A percentile compares a stretch with the other conserved stretches of the same genome.
Conservation (phyloP, 1,284 basidiomycete species). For the Melampsora larici-populina region DNA sequence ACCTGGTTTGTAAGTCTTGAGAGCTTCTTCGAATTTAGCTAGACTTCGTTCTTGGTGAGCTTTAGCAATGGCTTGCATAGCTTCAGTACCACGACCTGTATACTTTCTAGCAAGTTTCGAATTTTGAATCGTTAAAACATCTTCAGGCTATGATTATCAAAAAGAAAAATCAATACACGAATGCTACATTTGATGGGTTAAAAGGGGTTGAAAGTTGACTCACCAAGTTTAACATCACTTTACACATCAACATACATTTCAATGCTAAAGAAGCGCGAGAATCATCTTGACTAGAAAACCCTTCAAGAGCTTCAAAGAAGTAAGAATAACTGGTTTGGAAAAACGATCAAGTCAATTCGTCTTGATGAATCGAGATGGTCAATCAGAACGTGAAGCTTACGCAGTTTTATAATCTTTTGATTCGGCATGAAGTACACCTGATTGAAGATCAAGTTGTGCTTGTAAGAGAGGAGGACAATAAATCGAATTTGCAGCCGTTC, state of each 20-base stretch:
- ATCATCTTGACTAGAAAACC: constrained; percentile 64
- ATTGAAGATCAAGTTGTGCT: constrained; percentile 86
- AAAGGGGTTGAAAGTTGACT: constrained; percentile 50
- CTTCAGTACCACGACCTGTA: constrained; percentile 74
- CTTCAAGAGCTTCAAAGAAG: constrained; percentile 96
- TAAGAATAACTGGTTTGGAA: constrained; percentile 68
- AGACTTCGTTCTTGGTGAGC: constrained; percentile 90
- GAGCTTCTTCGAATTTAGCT: constrained; percentile 79
- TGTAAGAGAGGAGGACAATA: constrained; percentile 94
- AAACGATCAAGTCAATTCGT: constrained; percentile 7
- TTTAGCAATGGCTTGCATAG: constrained; percentile 87
- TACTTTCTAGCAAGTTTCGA: constrained; percentile 86
- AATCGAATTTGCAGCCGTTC: constrained; percentile 93
- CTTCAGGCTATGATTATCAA: constrained; percentile 68
- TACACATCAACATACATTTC: constrained; percentile 97
- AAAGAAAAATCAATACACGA: background rate
- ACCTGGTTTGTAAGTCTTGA: constrained; percentile 85
- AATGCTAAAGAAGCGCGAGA: constrained; percentile 71
- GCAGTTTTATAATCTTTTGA: constrained; percentile 97
- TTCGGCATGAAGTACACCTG: constrained; percentile 86
- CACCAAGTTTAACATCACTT: constrained; percentile 93
- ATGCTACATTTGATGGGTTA: background rate
- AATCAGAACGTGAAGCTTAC: constrained; percentile 44
- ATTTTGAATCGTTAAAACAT: constrained; percentile 77
- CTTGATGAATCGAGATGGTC: background rate